Evolutionary conservation across 2,329 filamentous ascomycete genomes (phyloP).

Genomic region (Chaetomium olivaceum): DNA sequence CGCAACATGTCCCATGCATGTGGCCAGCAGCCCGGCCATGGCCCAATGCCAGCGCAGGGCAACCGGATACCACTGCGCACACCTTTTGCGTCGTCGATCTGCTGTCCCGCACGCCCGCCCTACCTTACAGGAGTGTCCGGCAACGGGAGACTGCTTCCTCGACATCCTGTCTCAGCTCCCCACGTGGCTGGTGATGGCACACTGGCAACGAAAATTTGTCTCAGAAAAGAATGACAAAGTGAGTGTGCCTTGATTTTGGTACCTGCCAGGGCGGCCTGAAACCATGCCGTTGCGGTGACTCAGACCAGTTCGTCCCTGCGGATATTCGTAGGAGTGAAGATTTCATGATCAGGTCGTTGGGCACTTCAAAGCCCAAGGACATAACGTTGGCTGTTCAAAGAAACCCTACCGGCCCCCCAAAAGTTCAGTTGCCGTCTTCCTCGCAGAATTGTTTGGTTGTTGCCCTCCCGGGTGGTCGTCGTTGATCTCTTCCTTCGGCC

Average conservation of each 20-base stretch:
- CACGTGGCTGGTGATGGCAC: conserved; percentile 20
- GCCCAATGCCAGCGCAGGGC: not conserved
- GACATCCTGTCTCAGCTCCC: conserved; percentile 13
- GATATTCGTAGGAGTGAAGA: not conserved
- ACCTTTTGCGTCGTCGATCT: not conserved
- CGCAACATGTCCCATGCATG: not conserved
- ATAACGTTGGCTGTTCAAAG: not conserved
- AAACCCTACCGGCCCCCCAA: not conserved
- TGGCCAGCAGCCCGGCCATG: not conserved
- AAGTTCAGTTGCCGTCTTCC: not conserved
- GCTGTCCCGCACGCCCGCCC: not conserved
- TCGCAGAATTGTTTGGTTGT: not conserved
- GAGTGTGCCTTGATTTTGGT: not conserved
- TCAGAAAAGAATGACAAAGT: not conserved
- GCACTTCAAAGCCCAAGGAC: not conserved
- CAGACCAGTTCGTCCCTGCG: not conserved
- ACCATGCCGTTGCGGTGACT: not conserved
- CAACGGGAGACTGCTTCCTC: not conserved
- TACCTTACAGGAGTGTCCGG: not conserved
- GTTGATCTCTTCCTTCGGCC: not conserved
- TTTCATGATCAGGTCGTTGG: not conserved
- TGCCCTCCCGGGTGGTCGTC: not conserved
- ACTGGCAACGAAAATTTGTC: not conserved
- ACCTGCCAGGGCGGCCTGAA: not conserved
- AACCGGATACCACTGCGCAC: not conserved